Conservation (phyloP, 1,139 yeast genomes). For the Pichia sp. region DNA sequence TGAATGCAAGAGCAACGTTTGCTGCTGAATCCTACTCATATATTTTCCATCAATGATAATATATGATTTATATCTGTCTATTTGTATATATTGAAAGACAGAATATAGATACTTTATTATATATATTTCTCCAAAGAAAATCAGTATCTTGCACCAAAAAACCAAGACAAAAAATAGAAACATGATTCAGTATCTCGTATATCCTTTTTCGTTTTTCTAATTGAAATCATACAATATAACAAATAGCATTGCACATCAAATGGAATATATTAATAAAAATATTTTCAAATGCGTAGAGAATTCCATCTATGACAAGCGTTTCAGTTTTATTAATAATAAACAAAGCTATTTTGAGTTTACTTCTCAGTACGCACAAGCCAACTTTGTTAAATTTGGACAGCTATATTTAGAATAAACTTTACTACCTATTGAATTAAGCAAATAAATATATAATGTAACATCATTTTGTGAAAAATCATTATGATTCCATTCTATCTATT, state of each 20-base stretch:
- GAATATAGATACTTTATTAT: not conserved
- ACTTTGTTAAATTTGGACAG: constrained; percentile 25
- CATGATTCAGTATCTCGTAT: not conserved
- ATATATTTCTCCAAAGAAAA: too few species aligned
- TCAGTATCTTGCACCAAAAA: not conserved
- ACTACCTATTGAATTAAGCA: not conserved
- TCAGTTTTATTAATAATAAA: not conserved
- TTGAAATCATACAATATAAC: not conserved
- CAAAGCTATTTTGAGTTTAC: not conserved
- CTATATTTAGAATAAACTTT: not conserved
- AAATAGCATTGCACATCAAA: not conserved
- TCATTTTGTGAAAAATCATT: constrained; percentile 23
- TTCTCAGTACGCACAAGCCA: constrained; percentile 30
- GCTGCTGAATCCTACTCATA: constrained; percentile 92
- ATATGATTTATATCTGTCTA: not conserved
- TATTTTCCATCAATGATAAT: constrained; percentile 48
- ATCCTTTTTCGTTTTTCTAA: not conserved
- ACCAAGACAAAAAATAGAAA: too few species aligned
- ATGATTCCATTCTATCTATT: constrained; percentile 69
- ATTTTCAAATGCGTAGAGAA: constrained; percentile 27
- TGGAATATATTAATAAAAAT: constrained; percentile 1
- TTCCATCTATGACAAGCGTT: constrained; percentile 2
- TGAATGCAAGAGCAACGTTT: constrained; percentile 95
- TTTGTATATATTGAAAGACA: not conserved
- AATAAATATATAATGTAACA: constrained; percentile 17